Conservation (phyloP, 1,284 basidiomycete genomes). For the Microstroma glucosiphilum region DNA sequence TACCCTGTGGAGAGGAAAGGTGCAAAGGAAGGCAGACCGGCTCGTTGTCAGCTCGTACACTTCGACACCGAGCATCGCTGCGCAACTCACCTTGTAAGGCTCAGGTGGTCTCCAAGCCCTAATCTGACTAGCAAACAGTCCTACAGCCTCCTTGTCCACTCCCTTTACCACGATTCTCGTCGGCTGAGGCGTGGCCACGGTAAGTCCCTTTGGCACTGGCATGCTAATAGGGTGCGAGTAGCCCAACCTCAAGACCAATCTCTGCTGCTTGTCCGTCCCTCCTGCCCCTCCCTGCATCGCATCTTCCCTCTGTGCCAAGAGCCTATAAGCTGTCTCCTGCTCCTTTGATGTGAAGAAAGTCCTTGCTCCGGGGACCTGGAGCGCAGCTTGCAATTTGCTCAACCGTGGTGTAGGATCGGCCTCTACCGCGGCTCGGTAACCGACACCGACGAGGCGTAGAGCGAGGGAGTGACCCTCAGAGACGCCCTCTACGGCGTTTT, state of each 20-base stretch:
- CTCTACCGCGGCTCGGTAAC: constrained; percentile 83
- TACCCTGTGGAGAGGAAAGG: constrained; percentile 38
- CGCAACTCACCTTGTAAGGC: constrained; percentile 84
- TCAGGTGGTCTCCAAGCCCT: constrained; percentile 80
- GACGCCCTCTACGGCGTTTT: constrained; percentile 84
- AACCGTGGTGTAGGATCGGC: constrained; percentile 59
- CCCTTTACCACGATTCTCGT: constrained; percentile 57
- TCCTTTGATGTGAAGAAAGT: constrained; percentile 29
- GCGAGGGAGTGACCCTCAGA: constrained; percentile 76
- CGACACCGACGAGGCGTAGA: constrained; percentile 86
- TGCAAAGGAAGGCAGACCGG: not conserved
- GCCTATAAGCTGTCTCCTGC: constrained; percentile 21
- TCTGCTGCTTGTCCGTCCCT: not conserved
- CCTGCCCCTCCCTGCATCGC: not conserved
- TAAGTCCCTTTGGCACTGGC: constrained; percentile 62
- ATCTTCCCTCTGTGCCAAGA: not conserved
- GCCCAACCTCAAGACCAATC: constrained; percentile 54
- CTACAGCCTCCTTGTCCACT: constrained; percentile 61
- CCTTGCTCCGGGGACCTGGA: constrained; percentile 9
- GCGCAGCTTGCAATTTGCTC: constrained; percentile 29
- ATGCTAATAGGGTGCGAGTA: constrained; percentile 81
- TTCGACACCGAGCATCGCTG: not conserved
- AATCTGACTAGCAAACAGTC: constrained; percentile 80
- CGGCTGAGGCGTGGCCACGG: constrained; percentile 51
- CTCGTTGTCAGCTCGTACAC: not conserved